phyloP scores from a whole-genome alignment of 495 filamentous ascomycete species.

The Penicillium lividum region DNA sequence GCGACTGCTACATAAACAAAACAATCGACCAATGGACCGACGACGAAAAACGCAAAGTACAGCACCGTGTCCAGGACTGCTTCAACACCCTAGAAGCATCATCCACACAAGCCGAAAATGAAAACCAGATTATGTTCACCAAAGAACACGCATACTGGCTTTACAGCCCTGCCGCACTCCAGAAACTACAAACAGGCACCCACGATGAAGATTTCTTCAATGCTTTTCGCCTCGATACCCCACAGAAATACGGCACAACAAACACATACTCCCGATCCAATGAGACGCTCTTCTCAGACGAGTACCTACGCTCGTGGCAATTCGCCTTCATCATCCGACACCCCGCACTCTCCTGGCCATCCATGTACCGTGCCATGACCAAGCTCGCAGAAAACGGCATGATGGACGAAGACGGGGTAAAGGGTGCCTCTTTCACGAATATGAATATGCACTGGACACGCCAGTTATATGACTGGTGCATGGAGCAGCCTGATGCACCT shows the following conservation, averaged over 20 bases:
- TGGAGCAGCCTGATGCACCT: conserved; percentile 19
- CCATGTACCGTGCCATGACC: conserved; percentile 32
- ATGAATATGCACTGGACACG: conserved; percentile 37
- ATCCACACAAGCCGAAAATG: conserved; percentile 21
- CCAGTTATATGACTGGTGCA: conserved; percentile 36
- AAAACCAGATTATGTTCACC: conserved; percentile 35
- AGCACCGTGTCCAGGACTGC: conserved; percentile 17
- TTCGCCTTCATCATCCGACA: conserved; percentile 48
- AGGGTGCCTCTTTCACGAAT: conserved; percentile 18
- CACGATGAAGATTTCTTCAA: background rate
- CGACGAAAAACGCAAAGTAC: conserved; percentile 16
- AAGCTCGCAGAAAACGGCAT: conserved; percentile 20
- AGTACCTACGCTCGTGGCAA: conserved; percentile 35
- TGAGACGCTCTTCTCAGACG: conserved; percentile 39
- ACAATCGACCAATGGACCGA: conserved; percentile 31
- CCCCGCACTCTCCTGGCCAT: conserved; percentile 42
- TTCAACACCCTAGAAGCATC: conserved; percentile 30
- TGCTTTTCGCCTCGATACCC: conserved; percentile 12
- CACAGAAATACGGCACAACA: conserved; percentile 15
- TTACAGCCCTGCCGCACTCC: conserved; percentile 10
- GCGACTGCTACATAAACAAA: conserved; percentile 4
- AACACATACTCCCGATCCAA: conserved; percentile 33
- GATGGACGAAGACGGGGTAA: conserved; percentile 12
- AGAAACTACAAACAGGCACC: background rate
- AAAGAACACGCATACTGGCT: conserved; percentile 43